A percentile compares a stretch with the other conserved stretches of the same genome.
Conservation (phyloP, 2,329 filamentous ascomycete species). For the Stagonosporopsis tanaceti region DNA sequence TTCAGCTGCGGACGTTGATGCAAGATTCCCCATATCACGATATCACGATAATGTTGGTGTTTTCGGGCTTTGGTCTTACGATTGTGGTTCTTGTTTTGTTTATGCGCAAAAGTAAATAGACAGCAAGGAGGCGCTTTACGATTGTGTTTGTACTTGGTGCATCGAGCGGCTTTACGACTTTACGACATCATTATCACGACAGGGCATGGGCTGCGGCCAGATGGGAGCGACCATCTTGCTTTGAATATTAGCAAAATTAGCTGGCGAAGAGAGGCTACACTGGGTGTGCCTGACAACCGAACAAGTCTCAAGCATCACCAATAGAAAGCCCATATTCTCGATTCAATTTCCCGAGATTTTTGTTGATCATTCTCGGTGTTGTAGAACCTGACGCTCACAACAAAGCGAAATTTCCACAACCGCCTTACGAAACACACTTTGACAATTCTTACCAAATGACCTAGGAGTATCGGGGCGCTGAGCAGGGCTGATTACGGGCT, state of each 20-base stretch:
- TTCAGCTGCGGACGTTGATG: slow-evolving; percentile 40
- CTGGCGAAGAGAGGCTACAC: not conserved
- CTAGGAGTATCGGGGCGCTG: not conserved
- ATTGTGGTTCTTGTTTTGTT: slow-evolving; percentile 1
- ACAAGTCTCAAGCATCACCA: not conserved
- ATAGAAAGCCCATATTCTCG: not conserved
- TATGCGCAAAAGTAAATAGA: slow-evolving; percentile 8
- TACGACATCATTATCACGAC: slow-evolving; percentile 3
- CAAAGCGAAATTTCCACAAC: slow-evolving; percentile 18
- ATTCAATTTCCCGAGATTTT: not conserved
- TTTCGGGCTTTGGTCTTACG: slow-evolving; percentile 5
- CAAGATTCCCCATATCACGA: not conserved
- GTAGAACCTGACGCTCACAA: slow-evolving; percentile 1
- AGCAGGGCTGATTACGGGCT: not conserved
- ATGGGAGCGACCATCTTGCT: slow-evolving; percentile 4
- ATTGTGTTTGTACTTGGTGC: slow-evolving; percentile 1
- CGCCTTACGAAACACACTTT: not conserved
- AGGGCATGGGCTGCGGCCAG: slow-evolving; percentile 5
- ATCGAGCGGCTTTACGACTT: slow-evolving; percentile 9
- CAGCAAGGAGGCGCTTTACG: not conserved
- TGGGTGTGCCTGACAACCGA: not conserved
- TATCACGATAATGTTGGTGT: slow-evolving; percentile 1
- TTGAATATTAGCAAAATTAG: not conserved
- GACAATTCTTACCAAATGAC: not conserved
- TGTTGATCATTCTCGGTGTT: not conserved